Conservation (phyloP, 257 asterid genomes). For the Gentiana dahurica region DNA sequence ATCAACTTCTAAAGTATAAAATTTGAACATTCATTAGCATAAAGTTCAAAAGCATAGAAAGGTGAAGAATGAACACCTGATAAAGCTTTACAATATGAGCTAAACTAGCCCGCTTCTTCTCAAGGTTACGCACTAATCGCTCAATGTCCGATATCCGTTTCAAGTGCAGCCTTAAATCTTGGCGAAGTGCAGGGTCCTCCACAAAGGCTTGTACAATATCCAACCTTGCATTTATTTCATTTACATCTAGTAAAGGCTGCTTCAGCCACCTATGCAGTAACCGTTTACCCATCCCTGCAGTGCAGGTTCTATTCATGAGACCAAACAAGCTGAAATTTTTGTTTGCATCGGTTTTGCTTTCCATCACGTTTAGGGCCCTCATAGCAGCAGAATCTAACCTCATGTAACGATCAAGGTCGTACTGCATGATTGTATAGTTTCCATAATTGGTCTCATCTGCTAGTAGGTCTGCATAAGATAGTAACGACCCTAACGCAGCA, state of each 20-base stretch:
- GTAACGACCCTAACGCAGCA: slow-evolving; percentile 66
- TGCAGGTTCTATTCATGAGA: slow-evolving; percentile 89
- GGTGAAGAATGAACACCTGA: slow-evolving; percentile 45
- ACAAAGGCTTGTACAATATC: slow-evolving; percentile 90
- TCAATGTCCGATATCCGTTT: slow-evolving; percentile 91
- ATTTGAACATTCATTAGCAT: slow-evolving; percentile 1
- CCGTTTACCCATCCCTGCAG: slow-evolving; percentile 98
- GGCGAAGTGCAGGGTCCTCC: slow-evolving; percentile 77
- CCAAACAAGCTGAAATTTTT: slow-evolving; percentile 92
- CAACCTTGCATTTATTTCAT: slow-evolving; percentile 70
- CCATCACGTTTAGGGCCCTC: slow-evolving; percentile 97
- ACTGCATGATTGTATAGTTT: slow-evolving; percentile 50
- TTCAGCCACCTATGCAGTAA: slow-evolving; percentile 87
- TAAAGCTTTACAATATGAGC: slow-evolving; percentile 89
- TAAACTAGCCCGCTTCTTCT: slow-evolving; percentile 64
- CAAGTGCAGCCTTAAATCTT: slow-evolving; percentile 83
- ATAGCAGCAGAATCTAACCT: slow-evolving; percentile 97
- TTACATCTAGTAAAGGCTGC: slow-evolving; percentile 75
- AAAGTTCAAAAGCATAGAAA: slow-evolving; percentile 2
- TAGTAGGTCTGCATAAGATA: slow-evolving; percentile 73
- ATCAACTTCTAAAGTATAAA: background rate
- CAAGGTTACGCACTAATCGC: slow-evolving; percentile 64
- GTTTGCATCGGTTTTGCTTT: slow-evolving; percentile 95
- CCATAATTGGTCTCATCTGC: slow-evolving; percentile 93
- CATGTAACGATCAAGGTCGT: slow-evolving; percentile 80